Evolutionary conservation across 768 basidiomycete genomes (phyloP), one percentile per base, ranked within the genome.

Genomic region (Chlorophyllum brunneum): DNA sequence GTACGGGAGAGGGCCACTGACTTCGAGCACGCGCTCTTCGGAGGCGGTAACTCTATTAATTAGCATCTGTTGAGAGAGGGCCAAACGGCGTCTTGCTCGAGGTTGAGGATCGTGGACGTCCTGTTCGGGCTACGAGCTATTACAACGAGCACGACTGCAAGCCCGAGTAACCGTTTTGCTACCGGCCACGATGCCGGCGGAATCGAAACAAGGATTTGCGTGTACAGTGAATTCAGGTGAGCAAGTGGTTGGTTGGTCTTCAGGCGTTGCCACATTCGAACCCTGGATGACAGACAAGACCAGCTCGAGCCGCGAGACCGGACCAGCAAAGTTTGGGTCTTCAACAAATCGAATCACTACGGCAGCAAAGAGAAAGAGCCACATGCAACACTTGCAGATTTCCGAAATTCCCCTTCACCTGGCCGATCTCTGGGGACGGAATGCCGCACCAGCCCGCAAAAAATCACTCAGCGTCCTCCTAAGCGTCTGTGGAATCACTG

Each of bases 1-100:
- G 47, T 79, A 10, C 22, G 38, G 15, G 22, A 20, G 22, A 40
- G 22, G 38, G 38, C n/a, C 5, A 40, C 20, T 22, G 7, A 20
- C 4, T 22, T 20, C 20, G 15, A 9, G 38, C n/a, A 5, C 15
- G 38, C 38, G 10, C 4, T 5, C 18, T 36, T 16, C 13, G 34
- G 8, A 16, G 38, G n/a, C 22, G 38, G 38, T 9, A 40, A 16
- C 22, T 18, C n/a, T 9, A 40, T 10, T 4, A 20, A 40, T 16
- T 40, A 20, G 38, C n/a, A 20, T 20, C 20, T 40, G 15, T 40
- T 15, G n/a, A 40, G n/a, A 22, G 38, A n/a, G 22, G n/a, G n/a
- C n/a, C 22, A 40, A 9, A 20, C 38, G 22, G 15, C 38, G 38
- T 22, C 9, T 40, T 8, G 38, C 20, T 31, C 30, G 30, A 31